These are phyloP conservation scores for Asterionellopsis glacialis DNA, from an alignment of 108 stramenopile species.

Conservation along the genomic window DNA sequence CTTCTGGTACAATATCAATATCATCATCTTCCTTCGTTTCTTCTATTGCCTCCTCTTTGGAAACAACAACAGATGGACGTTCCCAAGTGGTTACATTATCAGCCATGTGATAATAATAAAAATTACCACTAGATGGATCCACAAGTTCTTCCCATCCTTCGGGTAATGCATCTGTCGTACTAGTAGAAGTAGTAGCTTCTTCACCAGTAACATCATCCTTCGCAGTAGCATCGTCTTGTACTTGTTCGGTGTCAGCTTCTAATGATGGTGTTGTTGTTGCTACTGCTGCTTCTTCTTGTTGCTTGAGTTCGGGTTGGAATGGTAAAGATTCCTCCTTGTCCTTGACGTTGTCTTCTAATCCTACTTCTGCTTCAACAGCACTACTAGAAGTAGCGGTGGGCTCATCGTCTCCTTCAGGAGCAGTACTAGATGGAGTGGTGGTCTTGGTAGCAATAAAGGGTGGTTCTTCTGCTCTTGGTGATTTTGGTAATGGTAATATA, in stretches of 20 bases:
- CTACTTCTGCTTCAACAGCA: neutral
- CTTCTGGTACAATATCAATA: too few relatives aligned
- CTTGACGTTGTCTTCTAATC: neutral
- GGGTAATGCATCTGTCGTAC: conserved; percentile 8
- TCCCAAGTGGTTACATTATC: conserved; percentile 25
- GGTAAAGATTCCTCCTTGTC: neutral
- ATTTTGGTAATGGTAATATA: too few relatives aligned
- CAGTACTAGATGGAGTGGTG: neutral
- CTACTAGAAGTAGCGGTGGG: neutral
- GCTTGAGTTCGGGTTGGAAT: neutral
- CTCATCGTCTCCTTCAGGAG: neutral
- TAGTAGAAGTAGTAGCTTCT: neutral
- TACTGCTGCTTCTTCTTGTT: neutral
- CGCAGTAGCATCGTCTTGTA: too few relatives aligned
- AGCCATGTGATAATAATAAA: conserved; percentile 51
- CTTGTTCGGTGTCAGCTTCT: too few relatives aligned
- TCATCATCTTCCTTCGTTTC: too few relatives aligned
- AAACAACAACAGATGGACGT: conserved; percentile 6
- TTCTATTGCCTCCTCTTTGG: too few relatives aligned
- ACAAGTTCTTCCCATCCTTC: conserved; percentile 42
- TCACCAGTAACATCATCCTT: neutral
- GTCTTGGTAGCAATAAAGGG: neutral
- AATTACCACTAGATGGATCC: conserved; percentile 34
- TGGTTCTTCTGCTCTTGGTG: neutral
- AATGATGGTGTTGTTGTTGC: neutral